Conservation (phyloP, 208 protist genomes). For the Polymyxa betae region DNA sequence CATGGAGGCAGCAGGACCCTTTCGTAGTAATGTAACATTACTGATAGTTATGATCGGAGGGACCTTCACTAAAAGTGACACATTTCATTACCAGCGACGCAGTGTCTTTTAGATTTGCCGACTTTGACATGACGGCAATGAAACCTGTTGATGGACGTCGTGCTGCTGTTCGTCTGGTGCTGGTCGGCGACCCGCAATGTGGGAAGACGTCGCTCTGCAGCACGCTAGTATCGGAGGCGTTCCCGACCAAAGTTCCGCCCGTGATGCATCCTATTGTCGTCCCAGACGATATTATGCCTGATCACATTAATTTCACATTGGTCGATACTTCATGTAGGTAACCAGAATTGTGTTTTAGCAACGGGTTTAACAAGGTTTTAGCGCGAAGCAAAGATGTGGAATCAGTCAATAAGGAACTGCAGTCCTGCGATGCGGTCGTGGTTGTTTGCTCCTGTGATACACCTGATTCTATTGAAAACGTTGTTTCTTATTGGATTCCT, state of each 20-base stretch:
- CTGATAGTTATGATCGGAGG: too few species aligned
- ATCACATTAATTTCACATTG: conserved; percentile 25
- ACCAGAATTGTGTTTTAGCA: neutral
- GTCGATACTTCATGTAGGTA: conserved; percentile 32
- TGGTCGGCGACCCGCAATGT: conserved; percentile 7
- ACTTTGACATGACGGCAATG: too few species aligned
- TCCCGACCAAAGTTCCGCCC: conserved; percentile 31
- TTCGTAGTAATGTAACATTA: too few species aligned
- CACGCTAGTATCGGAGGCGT: conserved; percentile 42
- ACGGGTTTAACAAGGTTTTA: neutral
- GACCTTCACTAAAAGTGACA: too few species aligned
- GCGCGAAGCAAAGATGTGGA: neutral
- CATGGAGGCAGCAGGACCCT: too few species aligned
- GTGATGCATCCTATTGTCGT: conserved; percentile 38
- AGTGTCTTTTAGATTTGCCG: too few species aligned
- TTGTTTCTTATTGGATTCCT: neutral
- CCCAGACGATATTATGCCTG: conserved; percentile 29
- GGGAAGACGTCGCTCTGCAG: conserved; percentile 36
- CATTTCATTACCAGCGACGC: too few species aligned
- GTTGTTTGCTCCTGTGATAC: neutral
- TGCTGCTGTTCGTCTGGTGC: neutral
- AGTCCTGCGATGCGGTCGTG: neutral
- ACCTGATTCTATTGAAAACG: neutral
- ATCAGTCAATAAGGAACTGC: neutral
- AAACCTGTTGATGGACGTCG: too few species aligned